Percentiles rank a stretch among this genome's conserved stretches.
Conservation (phyloP, 2,329 filamentous ascomycete genomes). For the Pyricularia grisea region DNA sequence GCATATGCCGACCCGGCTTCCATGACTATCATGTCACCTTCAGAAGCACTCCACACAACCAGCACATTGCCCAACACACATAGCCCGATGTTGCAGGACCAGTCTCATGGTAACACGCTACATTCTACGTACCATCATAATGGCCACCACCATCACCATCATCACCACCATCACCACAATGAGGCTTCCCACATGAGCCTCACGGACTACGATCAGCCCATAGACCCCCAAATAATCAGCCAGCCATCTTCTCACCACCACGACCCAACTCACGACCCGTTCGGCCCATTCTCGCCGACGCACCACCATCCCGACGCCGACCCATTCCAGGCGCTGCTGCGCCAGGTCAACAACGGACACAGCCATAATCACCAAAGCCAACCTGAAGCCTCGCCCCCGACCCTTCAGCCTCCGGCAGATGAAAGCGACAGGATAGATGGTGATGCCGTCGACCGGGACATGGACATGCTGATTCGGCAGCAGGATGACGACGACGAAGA, state of each 20-base stretch:
- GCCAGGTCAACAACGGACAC: not conserved
- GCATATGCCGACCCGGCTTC: slow-evolving; percentile 24
- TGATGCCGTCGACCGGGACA: slow-evolving; percentile 35
- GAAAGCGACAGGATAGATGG: slow-evolving; percentile 19
- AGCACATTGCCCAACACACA: slow-evolving; percentile 15
- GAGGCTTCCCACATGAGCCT: not conserved
- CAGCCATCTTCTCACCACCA: slow-evolving; percentile 22
- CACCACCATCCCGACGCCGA: slow-evolving; percentile 30
- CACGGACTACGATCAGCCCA: slow-evolving; percentile 32
- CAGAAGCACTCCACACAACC: slow-evolving; percentile 17
- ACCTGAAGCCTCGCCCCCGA: slow-evolving; percentile 5
- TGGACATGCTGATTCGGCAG: slow-evolving; percentile 43
- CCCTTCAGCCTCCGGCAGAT: slow-evolving; percentile 7
- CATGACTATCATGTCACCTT: slow-evolving; percentile 31
- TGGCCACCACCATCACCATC: slow-evolving; percentile 21
- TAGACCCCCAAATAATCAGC: slow-evolving; percentile 51
- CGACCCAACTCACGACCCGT: slow-evolving; percentile 16
- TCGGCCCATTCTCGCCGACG: slow-evolving; percentile 26
- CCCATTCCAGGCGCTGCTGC: slow-evolving; percentile 41
- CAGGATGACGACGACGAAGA: slow-evolving; percentile 31
- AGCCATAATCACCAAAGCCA: slow-evolving; percentile 28
- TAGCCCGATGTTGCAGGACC: slow-evolving; percentile 20
- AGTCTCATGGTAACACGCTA: slow-evolving; percentile 17
- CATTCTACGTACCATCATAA: slow-evolving; percentile 24
- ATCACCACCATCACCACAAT: slow-evolving; percentile 16